Conservation (phyloP, 495 filamentous ascomycete genomes). For the Clavariopsis aquatica region DNA sequence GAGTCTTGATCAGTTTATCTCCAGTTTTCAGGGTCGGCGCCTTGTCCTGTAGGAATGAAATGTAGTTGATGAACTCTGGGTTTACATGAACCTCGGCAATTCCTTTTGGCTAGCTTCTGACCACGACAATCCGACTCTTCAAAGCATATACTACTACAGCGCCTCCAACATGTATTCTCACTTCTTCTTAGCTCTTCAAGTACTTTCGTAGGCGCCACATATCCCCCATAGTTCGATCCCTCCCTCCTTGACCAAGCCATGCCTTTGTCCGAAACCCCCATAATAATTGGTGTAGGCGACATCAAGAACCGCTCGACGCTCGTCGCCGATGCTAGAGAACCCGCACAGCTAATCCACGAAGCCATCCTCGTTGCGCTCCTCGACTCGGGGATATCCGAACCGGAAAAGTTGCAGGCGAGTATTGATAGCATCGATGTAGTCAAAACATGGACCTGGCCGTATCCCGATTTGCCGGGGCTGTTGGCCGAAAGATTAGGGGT, state of each 20-base stretch:
- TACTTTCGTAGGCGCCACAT: neutral
- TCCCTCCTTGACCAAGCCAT: too few relatives aligned
- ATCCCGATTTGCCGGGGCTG: slow-evolving; percentile 53
- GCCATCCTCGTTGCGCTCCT: slow-evolving; percentile 50
- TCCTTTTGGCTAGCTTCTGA: neutral
- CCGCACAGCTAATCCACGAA: slow-evolving; percentile 54
- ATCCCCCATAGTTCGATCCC: neutral
- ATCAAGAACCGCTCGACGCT: slow-evolving; percentile 52
- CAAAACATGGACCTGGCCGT: slow-evolving; percentile 61
- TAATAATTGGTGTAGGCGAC: slow-evolving; percentile 58
- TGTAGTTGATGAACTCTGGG: too few relatives aligned
- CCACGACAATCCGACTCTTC: slow-evolving; percentile 20
- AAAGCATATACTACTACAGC: neutral
- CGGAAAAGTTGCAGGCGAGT: slow-evolving; percentile 43
- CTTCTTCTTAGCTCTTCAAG: neutral
- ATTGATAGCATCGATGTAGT: slow-evolving; percentile 59
- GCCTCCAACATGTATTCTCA: neutral
- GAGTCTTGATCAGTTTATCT: too few relatives aligned
- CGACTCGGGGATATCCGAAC: slow-evolving; percentile 42
- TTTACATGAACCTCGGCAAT: slow-evolving; percentile 17
- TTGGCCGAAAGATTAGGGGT: slow-evolving; percentile 49
- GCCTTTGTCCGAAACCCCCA: slow-evolving; percentile 39
- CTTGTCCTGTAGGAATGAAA: too few relatives aligned
- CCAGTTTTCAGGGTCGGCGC: too few relatives aligned
- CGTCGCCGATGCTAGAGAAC: slow-evolving; percentile 56